These are phyloP conservation scores for Populus trichocarpa DNA, from an alignment of 441 rosid genomes.

Conservation along the genomic window DNA sequence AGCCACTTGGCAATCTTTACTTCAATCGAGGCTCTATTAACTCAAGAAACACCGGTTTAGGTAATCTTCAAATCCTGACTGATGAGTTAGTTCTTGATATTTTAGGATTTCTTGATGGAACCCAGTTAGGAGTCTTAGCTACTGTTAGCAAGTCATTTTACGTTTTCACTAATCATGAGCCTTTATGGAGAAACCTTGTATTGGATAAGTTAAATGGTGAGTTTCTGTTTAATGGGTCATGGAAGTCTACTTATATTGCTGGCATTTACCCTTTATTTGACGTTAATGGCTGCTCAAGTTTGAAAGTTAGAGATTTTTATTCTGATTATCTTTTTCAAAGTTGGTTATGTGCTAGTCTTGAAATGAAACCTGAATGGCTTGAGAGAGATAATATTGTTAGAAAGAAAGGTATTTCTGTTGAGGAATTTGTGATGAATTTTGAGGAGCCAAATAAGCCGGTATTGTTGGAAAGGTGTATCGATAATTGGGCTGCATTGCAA, in stretches of 20 bases:
- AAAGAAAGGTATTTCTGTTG: slow-evolving; percentile 67
- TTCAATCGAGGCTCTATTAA: slow-evolving; percentile 50
- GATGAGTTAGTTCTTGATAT: slow-evolving; percentile 89
- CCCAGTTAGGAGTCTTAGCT: slow-evolving; percentile 65
- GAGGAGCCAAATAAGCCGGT: slow-evolving; percentile 93
- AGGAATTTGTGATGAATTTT: slow-evolving; percentile 62
- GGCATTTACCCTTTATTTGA: slow-evolving; percentile 38
- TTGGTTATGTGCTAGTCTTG: slow-evolving; percentile 97
- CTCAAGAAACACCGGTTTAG: slow-evolving; percentile 78
- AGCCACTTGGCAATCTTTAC: slow-evolving; percentile 86
- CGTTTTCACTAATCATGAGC: slow-evolving; percentile 71
- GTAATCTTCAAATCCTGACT: slow-evolving; percentile 57
- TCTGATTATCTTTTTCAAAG: slow-evolving; percentile 94
- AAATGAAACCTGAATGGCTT: slow-evolving; percentile 94
- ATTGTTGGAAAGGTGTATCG: slow-evolving; percentile 81
- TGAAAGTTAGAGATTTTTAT: slow-evolving; percentile 71
- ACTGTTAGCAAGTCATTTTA: slow-evolving; percentile 73
- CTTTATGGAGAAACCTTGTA: slow-evolving; percentile 87
- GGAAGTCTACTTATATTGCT: slow-evolving; percentile 75
- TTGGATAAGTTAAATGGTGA: slow-evolving; percentile 57
- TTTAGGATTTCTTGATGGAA: slow-evolving; percentile 55
- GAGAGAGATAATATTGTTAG: slow-evolving; percentile 73
- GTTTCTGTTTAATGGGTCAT: slow-evolving; percentile 60
- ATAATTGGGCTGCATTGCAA: slow-evolving; percentile 59
- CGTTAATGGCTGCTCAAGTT: slow-evolving; percentile 17